Base-by-base conservation (phyloP, 2,329 filamentous ascomycete species). In the Aspergillus sclerotialis region DNA sequence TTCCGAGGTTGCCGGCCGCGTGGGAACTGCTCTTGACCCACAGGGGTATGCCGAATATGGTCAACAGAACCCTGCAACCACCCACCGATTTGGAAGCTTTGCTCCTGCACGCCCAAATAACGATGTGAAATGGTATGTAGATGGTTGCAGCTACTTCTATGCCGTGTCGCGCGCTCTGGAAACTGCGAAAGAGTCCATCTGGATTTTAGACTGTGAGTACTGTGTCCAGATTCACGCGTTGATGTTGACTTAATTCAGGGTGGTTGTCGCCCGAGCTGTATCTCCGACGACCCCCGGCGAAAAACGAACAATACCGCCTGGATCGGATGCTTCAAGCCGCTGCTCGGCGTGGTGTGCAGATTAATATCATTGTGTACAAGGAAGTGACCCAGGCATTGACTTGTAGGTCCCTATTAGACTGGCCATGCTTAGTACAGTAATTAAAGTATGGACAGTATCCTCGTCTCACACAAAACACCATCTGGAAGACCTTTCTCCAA, bases 281-380 rank as follows among this genome's bases (percentile, higher is more conserved):
- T 55, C 73, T 95, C 21, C 78, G 88, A 46, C 76, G 88, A 15
- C 88, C 89, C 2, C 87, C 87, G 7, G 77, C 84, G 13, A 74
- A 76, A 55, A 88, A 93, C 61, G 81, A 93, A 58, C 71, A 82
- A 48, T 94, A 93, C 56, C 80, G 88, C 5, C 67, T 94, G 25
- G 88, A 94, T 61, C 76, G 79, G 32, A 80, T 94, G 79, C 75
- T 94, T 30, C 74, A 83, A 49, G 80, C 80, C 35, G 88, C 87
- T 7, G 87, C 89, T 16, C 75, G 90, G 61, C 77, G 88, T 28
- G 89, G 88, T 27, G 88, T 94, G 29, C 78, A 82, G 48, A 72
- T 94, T 48, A 82, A 89, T 49, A 72, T 94, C 33, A 88, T 94
- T 34, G 85, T 94, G 8, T 94, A 94, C 67, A 94, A 94, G 64